phyloP scores from a whole-genome alignment of 345 rosid species.

The Eucalyptus microcorys region DNA sequence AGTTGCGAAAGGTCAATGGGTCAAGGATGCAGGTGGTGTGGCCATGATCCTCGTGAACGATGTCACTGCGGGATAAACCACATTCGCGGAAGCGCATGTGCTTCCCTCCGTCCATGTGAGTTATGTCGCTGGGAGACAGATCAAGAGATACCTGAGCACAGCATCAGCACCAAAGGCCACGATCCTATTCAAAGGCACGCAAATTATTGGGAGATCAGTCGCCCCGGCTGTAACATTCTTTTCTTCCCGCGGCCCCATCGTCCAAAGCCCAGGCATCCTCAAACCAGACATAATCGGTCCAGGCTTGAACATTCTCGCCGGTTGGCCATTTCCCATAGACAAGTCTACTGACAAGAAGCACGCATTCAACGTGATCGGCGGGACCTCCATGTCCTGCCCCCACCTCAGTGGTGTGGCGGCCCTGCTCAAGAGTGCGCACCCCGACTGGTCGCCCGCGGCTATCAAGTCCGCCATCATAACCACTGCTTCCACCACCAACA shows the following conservation, averaged over 20 bases:
- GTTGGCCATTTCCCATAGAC: slow-evolving; percentile 13
- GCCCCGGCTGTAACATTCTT: slow-evolving; percentile 28
- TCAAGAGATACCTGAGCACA: slow-evolving; percentile 17
- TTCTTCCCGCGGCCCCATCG: slow-evolving; percentile 40
- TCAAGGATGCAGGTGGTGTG: slow-evolving; percentile 20
- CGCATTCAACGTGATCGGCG: slow-evolving; percentile 17
- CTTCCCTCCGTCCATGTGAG: slow-evolving; percentile 10
- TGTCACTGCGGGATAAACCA: slow-evolving; percentile 7
- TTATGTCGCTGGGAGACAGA: slow-evolving; percentile 2
- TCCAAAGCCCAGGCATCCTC: slow-evolving; percentile 23
- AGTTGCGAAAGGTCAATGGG: slow-evolving; percentile 9
- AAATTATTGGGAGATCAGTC: neutral
- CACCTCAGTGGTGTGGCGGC: slow-evolving; percentile 39
- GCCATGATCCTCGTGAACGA: slow-evolving; percentile 16
- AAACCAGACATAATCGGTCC: slow-evolving; percentile 41
- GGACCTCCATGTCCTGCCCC: slow-evolving; percentile 53
- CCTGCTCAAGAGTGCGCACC: slow-evolving; percentile 25
- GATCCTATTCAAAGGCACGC: slow-evolving; percentile 6
- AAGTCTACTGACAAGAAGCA: neutral
- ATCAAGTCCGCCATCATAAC: slow-evolving; percentile 43
- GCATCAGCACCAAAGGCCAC: slow-evolving; percentile 5
- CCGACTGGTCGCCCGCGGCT: slow-evolving; percentile 33
- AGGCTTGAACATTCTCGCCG: slow-evolving; percentile 21
- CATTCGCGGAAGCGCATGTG: slow-evolving; percentile 2
- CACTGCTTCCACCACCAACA: slow-evolving; percentile 4